These are phyloP conservation scores for Pseudoscleropodium purum DNA, from an alignment of 225 moss, liverwort and hornwort genomes.

Conservation along the genomic window DNA sequence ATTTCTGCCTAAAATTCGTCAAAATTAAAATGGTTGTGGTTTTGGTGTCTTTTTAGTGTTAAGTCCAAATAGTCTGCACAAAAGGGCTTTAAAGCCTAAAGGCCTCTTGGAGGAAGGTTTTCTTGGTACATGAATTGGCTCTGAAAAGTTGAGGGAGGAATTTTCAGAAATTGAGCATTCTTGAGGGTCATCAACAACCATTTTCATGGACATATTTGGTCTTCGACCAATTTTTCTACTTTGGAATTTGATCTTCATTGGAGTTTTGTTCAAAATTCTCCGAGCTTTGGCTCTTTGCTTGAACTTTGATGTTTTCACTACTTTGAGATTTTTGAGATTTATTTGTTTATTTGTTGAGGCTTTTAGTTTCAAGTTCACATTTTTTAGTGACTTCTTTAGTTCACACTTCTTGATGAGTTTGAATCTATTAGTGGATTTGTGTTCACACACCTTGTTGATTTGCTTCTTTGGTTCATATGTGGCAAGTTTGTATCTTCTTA, in stretches of 20 bases:
- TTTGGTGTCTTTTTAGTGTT: background rate
- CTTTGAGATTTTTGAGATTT: background rate
- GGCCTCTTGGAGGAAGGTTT: background rate
- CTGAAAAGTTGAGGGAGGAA: background rate
- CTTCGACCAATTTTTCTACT: background rate
- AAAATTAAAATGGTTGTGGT: background rate
- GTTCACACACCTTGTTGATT: background rate
- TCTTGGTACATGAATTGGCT: background rate
- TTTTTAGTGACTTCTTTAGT: background rate
- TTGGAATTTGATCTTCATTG: background rate
- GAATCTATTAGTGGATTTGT: background rate
- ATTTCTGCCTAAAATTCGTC: background rate
- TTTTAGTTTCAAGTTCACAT: background rate
- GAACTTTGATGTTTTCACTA: background rate
- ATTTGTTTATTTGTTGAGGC: background rate
- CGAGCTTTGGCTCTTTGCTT: background rate
- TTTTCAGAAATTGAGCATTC: background rate
- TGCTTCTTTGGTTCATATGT: background rate
- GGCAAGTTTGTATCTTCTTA: background rate
- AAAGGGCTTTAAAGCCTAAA: background rate
- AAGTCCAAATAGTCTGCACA: background rate
- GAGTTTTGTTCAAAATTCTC: background rate
- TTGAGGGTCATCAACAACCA: background rate
- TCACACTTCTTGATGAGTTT: background rate
- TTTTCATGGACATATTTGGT: background rate